Evolutionary conservation across 75 land plant genomes (phyloP).

Genomic region (Picea sitchensis): DNA sequence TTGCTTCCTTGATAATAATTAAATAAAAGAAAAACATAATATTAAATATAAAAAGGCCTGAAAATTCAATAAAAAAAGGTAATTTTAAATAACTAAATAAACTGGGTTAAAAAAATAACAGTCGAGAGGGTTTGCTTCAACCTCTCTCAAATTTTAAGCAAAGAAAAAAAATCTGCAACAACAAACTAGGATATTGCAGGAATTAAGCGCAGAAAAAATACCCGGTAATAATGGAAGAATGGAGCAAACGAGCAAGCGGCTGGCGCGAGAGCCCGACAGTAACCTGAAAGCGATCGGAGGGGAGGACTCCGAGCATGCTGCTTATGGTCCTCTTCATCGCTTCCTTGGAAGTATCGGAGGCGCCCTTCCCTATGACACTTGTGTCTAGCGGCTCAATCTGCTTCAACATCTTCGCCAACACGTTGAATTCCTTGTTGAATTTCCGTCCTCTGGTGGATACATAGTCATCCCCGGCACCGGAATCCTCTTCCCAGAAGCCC

Average conservation of each 20-base stretch:
- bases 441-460: slow-evolving; percentile 26
- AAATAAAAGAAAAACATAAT: too few relatives aligned
- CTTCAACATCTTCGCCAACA: slow-evolving; percentile 24
- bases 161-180: background rate
- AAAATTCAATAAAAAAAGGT: too few relatives aligned
- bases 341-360: slow-evolving; percentile 30
- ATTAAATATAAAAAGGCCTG: too few relatives aligned
- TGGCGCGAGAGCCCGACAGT: slow-evolving; percentile 15
- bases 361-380: slow-evolving; percentile 29
- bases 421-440: slow-evolving; percentile 23
- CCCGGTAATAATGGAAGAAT: slow-evolving; percentile 48
- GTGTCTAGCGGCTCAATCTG: slow-evolving; percentile 35
- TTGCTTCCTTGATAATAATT: too few relatives aligned
- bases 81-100: too few relatives aligned
- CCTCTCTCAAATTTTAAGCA: too few relatives aligned
- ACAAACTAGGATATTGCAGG: background rate
- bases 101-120: too few relatives aligned
- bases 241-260: slow-evolving; percentile 28
- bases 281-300: slow-evolving; percentile 39
- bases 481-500: slow-evolving; percentile 29
- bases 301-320: slow-evolving; percentile 39
- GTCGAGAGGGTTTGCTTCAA: too few relatives aligned
- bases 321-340: slow-evolving; percentile 54
- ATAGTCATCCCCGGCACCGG: background rate
- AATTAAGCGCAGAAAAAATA: slow-evolving; percentile 8